These are phyloP conservation scores for Quercus ilex DNA, from an alignment of 306 rosid species.

Conservation along the genomic window DNA sequence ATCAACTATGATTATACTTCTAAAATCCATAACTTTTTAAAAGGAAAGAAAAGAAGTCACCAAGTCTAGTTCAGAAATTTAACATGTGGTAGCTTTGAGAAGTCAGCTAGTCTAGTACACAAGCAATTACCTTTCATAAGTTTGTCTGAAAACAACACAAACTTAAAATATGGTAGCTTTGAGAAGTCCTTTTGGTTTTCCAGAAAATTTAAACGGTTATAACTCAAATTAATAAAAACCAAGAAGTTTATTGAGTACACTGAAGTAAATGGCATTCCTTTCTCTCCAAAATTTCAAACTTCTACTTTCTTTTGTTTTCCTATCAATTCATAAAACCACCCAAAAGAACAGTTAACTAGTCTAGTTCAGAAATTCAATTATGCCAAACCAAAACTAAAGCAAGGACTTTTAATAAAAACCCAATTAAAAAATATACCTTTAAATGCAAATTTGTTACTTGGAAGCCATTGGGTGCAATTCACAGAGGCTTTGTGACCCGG, in stretches of 20 bases:
- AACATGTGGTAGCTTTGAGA: no score
- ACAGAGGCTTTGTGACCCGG: constrained; percentile 86
- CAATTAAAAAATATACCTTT: constrained; percentile 48
- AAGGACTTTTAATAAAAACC: not conserved
- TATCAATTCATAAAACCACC: not conserved
- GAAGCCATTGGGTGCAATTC: constrained; percentile 95
- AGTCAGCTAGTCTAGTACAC: no score
- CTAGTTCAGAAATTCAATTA: constrained; percentile 1
- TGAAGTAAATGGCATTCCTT: not conserved
- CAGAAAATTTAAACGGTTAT: not conserved
- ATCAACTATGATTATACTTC: not conserved
- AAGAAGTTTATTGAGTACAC: not conserved
- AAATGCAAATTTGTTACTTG: constrained; percentile 60
- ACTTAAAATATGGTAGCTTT: not conserved
- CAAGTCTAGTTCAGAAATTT: no score
- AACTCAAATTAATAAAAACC: not conserved
- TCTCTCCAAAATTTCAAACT: not conserved
- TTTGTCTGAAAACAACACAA: not conserved
- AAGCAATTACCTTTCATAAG: not conserved
- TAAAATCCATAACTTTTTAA: no score
- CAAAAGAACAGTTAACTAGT: not conserved
- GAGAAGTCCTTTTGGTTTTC: not conserved
- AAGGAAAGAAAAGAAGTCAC: no score
- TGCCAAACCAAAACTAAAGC: not conserved
- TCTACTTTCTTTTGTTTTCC: not conserved